Evolutionary conservation across 306 rosid species (phyloP).

Genomic region (Dalbergia oliveri): DNA sequence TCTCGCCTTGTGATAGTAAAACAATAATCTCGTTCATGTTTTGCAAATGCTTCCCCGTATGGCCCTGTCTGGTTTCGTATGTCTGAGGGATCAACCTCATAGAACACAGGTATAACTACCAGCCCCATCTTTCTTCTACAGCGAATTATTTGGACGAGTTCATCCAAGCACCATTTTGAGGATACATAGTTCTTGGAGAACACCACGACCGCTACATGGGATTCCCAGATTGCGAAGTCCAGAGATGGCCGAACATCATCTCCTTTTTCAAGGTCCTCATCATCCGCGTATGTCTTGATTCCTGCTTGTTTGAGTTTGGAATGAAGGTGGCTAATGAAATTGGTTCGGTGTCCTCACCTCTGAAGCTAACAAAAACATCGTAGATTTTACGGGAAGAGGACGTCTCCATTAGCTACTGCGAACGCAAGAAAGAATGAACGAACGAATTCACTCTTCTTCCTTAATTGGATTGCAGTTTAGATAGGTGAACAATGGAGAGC

Average conservation of each 20-base stretch:
- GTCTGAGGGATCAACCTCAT: too few species aligned
- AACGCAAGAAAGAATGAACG: too few species aligned
- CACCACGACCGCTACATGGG: not conserved
- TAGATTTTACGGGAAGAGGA: not conserved
- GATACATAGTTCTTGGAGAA: not conserved
- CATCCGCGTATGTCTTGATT: not conserved
- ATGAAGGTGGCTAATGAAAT: slow-evolving; percentile 4
- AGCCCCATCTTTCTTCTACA: not conserved
- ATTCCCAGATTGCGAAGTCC: not conserved
- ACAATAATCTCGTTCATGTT: not conserved
- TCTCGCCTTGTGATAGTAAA: not conserved
- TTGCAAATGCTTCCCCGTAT: not conserved
- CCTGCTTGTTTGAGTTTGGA: not conserved
- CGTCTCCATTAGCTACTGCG: not conserved
- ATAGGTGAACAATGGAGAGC: too few species aligned
- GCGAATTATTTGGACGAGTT: not conserved
- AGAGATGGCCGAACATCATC: not conserved
- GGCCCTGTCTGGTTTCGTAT: not conserved
- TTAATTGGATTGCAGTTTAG: too few species aligned
- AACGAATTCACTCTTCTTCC: too few species aligned
- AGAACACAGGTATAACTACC: too few species aligned
- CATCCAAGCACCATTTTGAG: slow-evolving; percentile 21
- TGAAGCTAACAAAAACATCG: slow-evolving; percentile 17
- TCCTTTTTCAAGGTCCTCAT: not conserved
- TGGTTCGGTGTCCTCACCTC: too few species aligned